Conservation (phyloP, 441 rosid species). For the Croton setiger region DNA sequence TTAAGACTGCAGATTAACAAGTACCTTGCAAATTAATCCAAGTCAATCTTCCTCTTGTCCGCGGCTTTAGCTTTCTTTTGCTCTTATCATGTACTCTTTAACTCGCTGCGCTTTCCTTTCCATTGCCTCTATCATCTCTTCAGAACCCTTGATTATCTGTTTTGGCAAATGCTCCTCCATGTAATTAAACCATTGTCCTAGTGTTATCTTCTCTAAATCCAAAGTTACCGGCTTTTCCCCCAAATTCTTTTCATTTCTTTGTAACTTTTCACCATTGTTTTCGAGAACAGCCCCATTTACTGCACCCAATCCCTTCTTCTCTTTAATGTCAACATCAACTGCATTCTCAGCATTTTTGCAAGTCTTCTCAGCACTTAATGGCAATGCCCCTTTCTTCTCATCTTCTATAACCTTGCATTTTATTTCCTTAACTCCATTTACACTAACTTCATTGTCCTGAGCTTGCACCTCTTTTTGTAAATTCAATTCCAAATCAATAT, state of each 20-base stretch:
- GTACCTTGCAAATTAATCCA: constrained; percentile 3
- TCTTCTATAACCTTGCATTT: no score
- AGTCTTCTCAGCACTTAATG: constrained; percentile 9
- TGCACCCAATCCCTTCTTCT: constrained; percentile 5
- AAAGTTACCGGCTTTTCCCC: constrained; percentile 18
- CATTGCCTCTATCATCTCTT: constrained; percentile 53
- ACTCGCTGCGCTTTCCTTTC: constrained; percentile 39
- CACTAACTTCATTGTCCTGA: no score
- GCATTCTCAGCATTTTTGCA: no score
- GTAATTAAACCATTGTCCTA: constrained; percentile 51
- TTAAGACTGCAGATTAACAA: neutral
- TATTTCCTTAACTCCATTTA: no score
- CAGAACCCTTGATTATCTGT: constrained; percentile 42
- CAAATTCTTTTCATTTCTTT: neutral
- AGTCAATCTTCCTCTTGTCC: constrained; percentile 6
- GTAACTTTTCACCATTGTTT: neutral
- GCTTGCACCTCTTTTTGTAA: no score
- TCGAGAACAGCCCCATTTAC: neutral
- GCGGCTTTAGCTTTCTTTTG: constrained; percentile 38
- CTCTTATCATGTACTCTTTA: constrained; percentile 35
- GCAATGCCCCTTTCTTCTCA: constrained; percentile 10
- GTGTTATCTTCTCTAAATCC: constrained; percentile 43
- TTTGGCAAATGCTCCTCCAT: constrained; percentile 42
- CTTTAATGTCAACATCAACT: no score
- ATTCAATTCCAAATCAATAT: no score